Evolutionary conservation across 495 filamentous ascomycete genomes (phyloP).

Genomic region (Xylaria acuta): DNA sequence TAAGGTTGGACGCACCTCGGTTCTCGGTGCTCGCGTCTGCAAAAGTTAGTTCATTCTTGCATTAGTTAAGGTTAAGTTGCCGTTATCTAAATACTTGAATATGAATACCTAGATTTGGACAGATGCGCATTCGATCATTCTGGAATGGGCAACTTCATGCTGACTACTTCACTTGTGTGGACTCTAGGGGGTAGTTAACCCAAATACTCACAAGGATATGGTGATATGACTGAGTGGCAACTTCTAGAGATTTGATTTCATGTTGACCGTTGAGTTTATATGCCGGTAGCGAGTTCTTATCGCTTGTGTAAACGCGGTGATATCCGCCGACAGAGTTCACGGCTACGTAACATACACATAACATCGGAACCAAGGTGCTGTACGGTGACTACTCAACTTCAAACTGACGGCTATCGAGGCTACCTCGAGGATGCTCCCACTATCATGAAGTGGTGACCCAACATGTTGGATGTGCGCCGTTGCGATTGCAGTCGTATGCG

Average conservation of each 20-base stretch:
- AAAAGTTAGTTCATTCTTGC: not conserved
- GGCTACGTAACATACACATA: not conserved
- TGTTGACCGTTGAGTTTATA: not conserved
- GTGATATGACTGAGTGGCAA: too few species aligned
- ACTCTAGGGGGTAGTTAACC: not conserved
- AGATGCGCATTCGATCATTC: not conserved
- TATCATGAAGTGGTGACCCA: not conserved
- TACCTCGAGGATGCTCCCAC: not conserved
- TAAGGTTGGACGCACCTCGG: not conserved
- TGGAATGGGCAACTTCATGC: not conserved
- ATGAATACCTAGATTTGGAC: constrained; percentile 2
- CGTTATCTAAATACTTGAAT: not conserved
- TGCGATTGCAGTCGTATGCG: not conserved
- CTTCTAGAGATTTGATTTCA: not conserved
- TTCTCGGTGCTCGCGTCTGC: not conserved
- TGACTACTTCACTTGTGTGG: not conserved
- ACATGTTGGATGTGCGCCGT: not conserved
- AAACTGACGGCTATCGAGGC: not conserved
- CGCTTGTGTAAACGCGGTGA: not conserved
- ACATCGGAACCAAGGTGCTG: not conserved
- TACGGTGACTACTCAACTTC: not conserved
- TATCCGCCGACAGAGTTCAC: not conserved
- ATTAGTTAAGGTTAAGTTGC: not conserved
- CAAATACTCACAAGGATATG: too few species aligned
- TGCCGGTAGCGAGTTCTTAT: not conserved